phyloP scores from a whole-genome alignment of 345 rosid species.

The Camelina neglecta region DNA sequence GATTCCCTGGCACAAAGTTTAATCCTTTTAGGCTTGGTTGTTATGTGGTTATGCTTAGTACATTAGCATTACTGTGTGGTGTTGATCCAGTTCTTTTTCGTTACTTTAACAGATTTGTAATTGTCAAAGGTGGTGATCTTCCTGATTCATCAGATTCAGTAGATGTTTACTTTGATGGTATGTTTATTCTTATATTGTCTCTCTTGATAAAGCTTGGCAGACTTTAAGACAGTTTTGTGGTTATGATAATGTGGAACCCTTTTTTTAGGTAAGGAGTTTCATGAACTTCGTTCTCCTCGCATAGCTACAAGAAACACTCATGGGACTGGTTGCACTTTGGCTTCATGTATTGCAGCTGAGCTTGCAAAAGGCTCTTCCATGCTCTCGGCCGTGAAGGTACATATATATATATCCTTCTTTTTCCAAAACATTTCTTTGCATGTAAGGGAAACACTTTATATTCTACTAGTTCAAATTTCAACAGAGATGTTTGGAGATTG shows the following conservation, averaged over 20 bases:
- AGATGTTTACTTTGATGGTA: slow-evolving; percentile 87
- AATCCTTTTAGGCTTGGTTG: slow-evolving; percentile 1
- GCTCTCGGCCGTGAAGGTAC: slow-evolving; percentile 85
- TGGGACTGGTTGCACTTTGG: slow-evolving; percentile 98
- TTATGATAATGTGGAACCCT: slow-evolving; percentile 16
- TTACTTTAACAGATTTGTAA: slow-evolving; percentile 64
- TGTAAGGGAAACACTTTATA: background rate
- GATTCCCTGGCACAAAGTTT: background rate
- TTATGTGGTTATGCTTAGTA: slow-evolving; percentile 1
- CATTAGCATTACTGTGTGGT: slow-evolving; percentile 3
- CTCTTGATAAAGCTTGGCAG: background rate
- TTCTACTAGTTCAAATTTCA: background rate
- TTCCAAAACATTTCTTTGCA: slow-evolving; percentile 6
- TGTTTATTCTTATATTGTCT: background rate
- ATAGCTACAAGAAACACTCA: slow-evolving; percentile 79
- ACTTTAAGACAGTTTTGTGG: background rate
- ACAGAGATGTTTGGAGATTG: background rate
- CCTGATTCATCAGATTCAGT: slow-evolving; percentile 84
- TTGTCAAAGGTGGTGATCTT: slow-evolving; percentile 96
- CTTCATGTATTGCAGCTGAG: slow-evolving; percentile 97
- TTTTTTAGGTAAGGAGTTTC: slow-evolving; percentile 60
- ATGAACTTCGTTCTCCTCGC: slow-evolving; percentile 72
- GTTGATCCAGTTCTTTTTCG: slow-evolving; percentile 6
- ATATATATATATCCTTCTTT: slow-evolving; percentile 13
- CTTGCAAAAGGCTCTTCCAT: slow-evolving; percentile 86